Conservation (phyloP, 129 eudicot genomes). For the Deinandra increscens region DNA sequence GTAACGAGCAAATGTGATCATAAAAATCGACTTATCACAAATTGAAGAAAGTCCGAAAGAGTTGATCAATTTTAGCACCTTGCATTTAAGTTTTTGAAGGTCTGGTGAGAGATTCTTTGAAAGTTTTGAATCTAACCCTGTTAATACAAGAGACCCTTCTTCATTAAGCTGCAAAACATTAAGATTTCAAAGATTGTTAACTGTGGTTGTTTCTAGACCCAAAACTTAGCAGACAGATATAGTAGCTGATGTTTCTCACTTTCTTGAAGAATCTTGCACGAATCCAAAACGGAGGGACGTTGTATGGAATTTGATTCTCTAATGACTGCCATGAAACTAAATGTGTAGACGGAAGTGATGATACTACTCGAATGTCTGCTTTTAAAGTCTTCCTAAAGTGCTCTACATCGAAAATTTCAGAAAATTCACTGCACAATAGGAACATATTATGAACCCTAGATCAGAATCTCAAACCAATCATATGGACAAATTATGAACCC, state of each 20-base stretch:
- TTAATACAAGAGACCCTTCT: conserved; percentile 65
- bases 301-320: conserved; percentile 51
- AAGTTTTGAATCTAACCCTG: conserved; percentile 70
- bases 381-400: conserved; percentile 61
- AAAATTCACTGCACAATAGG: conserved; percentile 54
- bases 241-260: conserved; percentile 33
- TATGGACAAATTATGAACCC: not conserved
- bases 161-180: conserved; percentile 51
- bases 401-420: conserved; percentile 65
- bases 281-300: conserved; percentile 59
- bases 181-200: not conserved
- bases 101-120: conserved; percentile 67
- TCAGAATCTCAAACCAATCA: not conserved
- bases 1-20: not conserved
- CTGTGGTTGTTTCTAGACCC: not conserved
- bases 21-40: not conserved
- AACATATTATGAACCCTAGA: not conserved
- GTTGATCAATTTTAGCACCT: conserved; percentile 32
- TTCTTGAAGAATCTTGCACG: conserved; percentile 61
- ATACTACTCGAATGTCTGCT: conserved; percentile 57
- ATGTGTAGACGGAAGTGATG: conserved; percentile 64
- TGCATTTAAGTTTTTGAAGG: conserved; percentile 75
- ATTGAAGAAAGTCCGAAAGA: not conserved
- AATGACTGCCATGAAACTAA: conserved; percentile 47
- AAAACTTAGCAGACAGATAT: not conserved